A percentile compares a stretch with the other conserved stretches of the same genome.
Conservation (phyloP, 768 basidiomycete genomes). For the Ramaria rubella region DNA sequence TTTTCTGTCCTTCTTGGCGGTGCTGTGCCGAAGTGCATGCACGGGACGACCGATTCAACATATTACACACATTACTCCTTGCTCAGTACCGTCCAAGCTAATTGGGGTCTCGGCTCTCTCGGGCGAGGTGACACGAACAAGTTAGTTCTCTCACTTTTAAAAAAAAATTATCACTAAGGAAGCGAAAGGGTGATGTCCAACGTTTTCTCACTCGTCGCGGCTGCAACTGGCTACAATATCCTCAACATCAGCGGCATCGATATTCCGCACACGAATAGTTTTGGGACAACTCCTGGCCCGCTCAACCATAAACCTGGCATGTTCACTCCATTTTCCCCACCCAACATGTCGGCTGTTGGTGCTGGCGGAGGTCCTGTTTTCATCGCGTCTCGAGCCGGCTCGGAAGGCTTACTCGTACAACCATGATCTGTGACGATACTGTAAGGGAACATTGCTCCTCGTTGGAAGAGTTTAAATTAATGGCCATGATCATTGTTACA, state of each 20-base stretch:
- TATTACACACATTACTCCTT: constrained; percentile 59
- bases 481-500: too few species aligned
- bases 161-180: not conserved
- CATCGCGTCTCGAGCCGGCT: too few species aligned
- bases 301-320: constrained; percentile 33
- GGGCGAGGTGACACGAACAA: constrained; percentile 54
- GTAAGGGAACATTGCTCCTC: too few species aligned
- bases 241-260: constrained; percentile 22
- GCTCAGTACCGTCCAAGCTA: constrained; percentile 49
- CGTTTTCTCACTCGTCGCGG: constrained; percentile 47
- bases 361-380: constrained; percentile 40
- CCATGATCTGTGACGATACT: too few species aligned
- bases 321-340: constrained; percentile 41
- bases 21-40: constrained; percentile 36
- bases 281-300: constrained; percentile 37
- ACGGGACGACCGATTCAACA: constrained; percentile 42
- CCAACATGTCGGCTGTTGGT: constrained; percentile 32
- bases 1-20: constrained; percentile 39
- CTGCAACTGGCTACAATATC: constrained; percentile 39
- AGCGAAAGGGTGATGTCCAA: constrained; percentile 31
- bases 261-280: constrained; percentile 35
- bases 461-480: too few species aligned
- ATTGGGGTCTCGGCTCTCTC: constrained; percentile 56
- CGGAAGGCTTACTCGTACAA: too few species aligned
- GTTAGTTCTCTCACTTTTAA: constrained; percentile 17